Base-by-base conservation (phyloP, 805 yeast genomes). In the Pichia cephalocereana region DNA sequence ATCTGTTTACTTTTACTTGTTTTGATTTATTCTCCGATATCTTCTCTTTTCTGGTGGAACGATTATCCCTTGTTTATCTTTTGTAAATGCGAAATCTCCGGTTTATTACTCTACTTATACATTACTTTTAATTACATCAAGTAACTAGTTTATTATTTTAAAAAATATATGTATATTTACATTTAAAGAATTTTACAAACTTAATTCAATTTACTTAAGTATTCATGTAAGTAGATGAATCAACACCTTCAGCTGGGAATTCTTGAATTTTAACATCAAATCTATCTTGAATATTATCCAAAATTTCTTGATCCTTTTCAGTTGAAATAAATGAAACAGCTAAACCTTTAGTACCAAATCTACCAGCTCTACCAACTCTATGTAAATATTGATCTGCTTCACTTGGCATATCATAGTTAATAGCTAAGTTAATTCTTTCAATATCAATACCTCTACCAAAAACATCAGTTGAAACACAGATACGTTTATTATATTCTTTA, bases 331-430 rank as follows among this genome's bases (percentile, higher is more conserved):
- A 86, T 40, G 96, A 87, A 50, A 93, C 78, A 46, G 97, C 95
- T 61, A 93, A 81, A 74, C 99, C 99, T 75, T 91, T 91, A 66
- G 99, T 91, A 76, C 99, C 99, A 63, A 91, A 91, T 79, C 99
- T 90, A 73, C 99, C 99, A 58, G 99, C 99, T 81, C 99, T 89
- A 66, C 99, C 99, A 54, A 91, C 99, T 76, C 99, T 88, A 76
- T 91, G 99, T 67, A 91, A 80, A 72, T 93, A 91, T 71, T 93
- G 97, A 70, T 91, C 98, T 55, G 98, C 96, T 74, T 90, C 97
- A 56, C 70, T 75, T 60, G 99, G 96, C 75, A 91, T 74, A 71
- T 91, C 99, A 71, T 91, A 91, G 77, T 91, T 93, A 76, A 91
- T 89, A 53, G 99, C 99, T 68, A 91, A 74, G 73, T 91, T 91